Base-by-base conservation (phyloP, 352 stramenopile species). In the Phytophthora parvispora region DNA sequence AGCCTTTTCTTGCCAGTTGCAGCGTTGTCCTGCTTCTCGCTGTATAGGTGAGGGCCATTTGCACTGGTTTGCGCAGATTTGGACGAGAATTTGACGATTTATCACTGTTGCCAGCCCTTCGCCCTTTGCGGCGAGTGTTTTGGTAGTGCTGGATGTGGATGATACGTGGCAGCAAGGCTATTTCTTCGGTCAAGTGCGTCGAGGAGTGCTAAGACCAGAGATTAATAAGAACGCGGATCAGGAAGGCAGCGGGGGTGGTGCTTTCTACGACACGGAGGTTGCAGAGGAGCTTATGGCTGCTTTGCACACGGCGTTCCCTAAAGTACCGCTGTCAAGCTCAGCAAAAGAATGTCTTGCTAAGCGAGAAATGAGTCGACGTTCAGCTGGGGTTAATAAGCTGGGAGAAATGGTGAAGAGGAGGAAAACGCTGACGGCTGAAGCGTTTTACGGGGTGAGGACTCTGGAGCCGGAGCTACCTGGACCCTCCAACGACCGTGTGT, bases 101-200 rank as follows among this genome's bases (percentile, higher is more conserved):
- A 22, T 27, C 47, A 36, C 49, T 58, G 10, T 18, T 54, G 18
- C 6, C 28, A 92, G 86, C 42, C 72, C 83, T 29, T 91, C 86
- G 15, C 83, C 84, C 12, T 86, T 94, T 40, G 78, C 75, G 3
- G 74, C 70, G 28, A 83, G 52, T 58, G 74, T 91, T 38, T 29
- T 92, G 45, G 55, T 90, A 25, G 63, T 86, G 6, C 29, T 94
- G 43, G 80, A 92, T 40, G 55, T 84, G 5, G 55, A 69, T 22
- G 67, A 70, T 28, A 58, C 42, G 1, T 54, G 43, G 1, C 82
- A 91, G 52, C 82, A 90, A 60, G 86, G 84, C 16, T 88, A 83
- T 61, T 85, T 91, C 20, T 79, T 94, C 16, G 74, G 75, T 22
- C 59, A 57, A 4, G 25, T 88, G 36, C 61, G 64, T 0, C 53